phyloP scores from a whole-genome alignment of 169 alveolate species.

The Cryptosporidium ubiquitum region DNA sequence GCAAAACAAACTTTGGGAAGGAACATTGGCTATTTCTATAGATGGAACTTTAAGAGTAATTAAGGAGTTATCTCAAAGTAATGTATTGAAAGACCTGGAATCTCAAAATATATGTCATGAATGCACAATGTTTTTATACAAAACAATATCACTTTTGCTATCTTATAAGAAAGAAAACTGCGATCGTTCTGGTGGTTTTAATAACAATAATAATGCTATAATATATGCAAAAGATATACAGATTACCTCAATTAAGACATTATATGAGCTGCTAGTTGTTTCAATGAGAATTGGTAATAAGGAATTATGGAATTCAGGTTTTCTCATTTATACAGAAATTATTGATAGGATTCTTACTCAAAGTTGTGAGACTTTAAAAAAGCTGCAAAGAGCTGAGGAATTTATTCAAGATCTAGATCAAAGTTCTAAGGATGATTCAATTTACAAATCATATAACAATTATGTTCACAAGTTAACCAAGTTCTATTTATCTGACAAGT shows the following conservation, averaged over 20 bases:
- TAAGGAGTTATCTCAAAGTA: conserved; percentile 4
- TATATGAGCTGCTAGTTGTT: conserved; percentile 24
- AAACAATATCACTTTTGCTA: background rate
- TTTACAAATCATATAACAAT: conserved; percentile 8
- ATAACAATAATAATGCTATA: background rate
- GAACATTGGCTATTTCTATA: conserved; percentile 25
- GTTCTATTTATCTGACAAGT: conserved; percentile 40
- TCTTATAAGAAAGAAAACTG: background rate
- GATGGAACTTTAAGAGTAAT: conserved; percentile 52
- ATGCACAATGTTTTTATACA: background rate
- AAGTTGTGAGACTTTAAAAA: conserved; percentile 14
- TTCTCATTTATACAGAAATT: conserved; percentile 10
- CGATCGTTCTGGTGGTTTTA: background rate
- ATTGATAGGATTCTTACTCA: background rate
- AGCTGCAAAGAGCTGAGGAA: conserved; percentile 35
- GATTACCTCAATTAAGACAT: conserved; percentile 13
- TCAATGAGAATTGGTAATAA: conserved; percentile 5
- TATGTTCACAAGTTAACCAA: conserved; percentile 26
- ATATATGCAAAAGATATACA: conserved; percentile 21
- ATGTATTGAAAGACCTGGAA: background rate
- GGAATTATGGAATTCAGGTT: conserved; percentile 5
- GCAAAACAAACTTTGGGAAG: conserved; percentile 48
- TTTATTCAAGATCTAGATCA: background rate
- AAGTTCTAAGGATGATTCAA: background rate
- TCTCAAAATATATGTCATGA: background rate